Evolutionary conservation across 2,329 filamentous ascomycete species (phyloP).

Genomic region (Cercospora sojina): DNA sequence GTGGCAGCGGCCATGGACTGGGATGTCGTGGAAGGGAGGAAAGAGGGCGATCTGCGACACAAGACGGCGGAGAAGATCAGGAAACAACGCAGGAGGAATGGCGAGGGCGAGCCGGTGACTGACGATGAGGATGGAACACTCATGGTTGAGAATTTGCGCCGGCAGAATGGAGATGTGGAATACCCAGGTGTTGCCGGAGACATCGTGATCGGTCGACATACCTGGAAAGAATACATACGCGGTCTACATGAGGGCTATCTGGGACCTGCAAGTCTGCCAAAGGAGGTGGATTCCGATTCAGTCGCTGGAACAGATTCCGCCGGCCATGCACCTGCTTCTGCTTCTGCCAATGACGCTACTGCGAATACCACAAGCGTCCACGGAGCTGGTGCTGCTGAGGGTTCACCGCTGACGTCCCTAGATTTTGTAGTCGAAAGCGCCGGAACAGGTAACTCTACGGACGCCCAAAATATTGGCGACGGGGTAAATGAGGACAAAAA

Average conservation of each 20-base stretch:
- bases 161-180: slow-evolving; percentile 65
- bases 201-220: slow-evolving; percentile 82
- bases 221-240: slow-evolving; percentile 96
- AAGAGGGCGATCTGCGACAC: slow-evolving; percentile 88
- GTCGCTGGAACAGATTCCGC: slow-evolving; percentile 14
- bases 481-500: slow-evolving; percentile 6
- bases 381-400: slow-evolving; percentile 8
- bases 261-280: slow-evolving; percentile 71
- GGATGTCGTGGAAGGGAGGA: slow-evolving; percentile 89
- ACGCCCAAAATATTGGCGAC: slow-evolving; percentile 12
- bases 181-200: slow-evolving; percentile 77
- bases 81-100: slow-evolving; percentile 59
- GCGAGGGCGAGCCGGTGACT: slow-evolving; percentile 48
- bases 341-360: slow-evolving; percentile 33
- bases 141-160: slow-evolving; percentile 62
- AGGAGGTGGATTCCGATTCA: slow-evolving; percentile 29
- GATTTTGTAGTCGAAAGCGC: slow-evolving; percentile 8
- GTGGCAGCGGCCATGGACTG: slow-evolving; percentile 90
- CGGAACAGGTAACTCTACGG: not conserved
- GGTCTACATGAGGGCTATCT: slow-evolving; percentile 96
- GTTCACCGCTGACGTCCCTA: slow-evolving; percentile 16
- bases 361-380: slow-evolving; percentile 28
- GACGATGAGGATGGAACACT: slow-evolving; percentile 54
- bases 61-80: slow-evolving; percentile 84
- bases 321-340: not conserved